phyloP scores from a whole-genome alignment of 208 protist genomes.

The Crithidia bombi region DNA sequence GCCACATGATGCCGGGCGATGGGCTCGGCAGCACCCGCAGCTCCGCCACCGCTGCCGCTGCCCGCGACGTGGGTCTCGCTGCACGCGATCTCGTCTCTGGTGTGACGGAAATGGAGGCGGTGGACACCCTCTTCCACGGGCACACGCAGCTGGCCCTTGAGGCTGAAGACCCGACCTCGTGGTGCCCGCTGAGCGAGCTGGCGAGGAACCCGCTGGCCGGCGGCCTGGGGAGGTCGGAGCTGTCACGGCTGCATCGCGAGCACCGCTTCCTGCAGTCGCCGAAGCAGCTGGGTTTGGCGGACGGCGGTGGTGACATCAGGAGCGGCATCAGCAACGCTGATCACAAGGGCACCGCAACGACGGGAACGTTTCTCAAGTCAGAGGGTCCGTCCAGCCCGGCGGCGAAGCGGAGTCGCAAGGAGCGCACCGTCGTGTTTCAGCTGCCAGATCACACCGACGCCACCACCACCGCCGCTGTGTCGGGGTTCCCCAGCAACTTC shows the following conservation, averaged over 20 bases:
- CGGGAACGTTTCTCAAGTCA: not conserved
- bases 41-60: not conserved
- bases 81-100: conserved; percentile 72
- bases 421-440: conserved; percentile 70
- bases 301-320: not conserved
- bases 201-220: conserved; percentile 31
- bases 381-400: conserved; percentile 9
- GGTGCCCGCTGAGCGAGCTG: conserved; percentile 74
- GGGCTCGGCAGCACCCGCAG: not conserved
- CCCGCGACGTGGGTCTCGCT: conserved; percentile 33
- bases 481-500: conserved; percentile 9
- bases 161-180: conserved; percentile 72
- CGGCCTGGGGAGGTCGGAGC: conserved; percentile 44
- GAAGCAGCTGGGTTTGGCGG: not conserved
- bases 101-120: conserved; percentile 59
- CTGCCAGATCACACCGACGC: conserved; percentile 33
- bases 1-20: too few relatives aligned
- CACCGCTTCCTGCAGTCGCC: conserved; percentile 49
- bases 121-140: conserved; percentile 56
- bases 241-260: conserved; percentile 66
- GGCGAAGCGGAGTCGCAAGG: conserved; percentile 54
- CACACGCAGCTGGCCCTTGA: conserved; percentile 72
- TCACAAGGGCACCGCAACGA: not conserved
- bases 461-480: not conserved
- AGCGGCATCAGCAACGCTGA: not conserved